Conservation (phyloP, 441 rosid genomes). For the Geranium incanum region DNA sequence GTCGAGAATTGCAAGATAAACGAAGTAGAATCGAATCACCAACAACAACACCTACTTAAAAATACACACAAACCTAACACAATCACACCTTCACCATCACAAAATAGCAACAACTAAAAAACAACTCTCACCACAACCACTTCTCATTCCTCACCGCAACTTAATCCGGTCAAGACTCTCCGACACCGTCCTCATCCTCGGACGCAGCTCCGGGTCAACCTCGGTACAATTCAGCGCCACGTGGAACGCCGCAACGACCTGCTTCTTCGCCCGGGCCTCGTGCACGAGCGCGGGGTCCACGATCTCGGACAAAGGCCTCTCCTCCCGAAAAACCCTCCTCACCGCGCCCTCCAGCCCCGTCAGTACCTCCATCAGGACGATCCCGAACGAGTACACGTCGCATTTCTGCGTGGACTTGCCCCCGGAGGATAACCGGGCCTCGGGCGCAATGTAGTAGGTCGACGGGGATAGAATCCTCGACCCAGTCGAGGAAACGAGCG, state of each 20-base stretch:
- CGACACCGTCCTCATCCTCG: conserved; percentile 4
- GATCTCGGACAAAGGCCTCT: background rate
- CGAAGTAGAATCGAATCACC: too few species aligned
- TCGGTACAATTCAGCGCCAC: background rate
- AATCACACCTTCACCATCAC: too few species aligned
- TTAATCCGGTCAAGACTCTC: background rate
- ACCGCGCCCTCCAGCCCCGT: background rate
- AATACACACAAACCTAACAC: too few species aligned
- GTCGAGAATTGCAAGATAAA: too few species aligned
- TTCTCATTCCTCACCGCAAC: too few species aligned
- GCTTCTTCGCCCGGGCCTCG: background rate
- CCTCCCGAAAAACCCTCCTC: background rate
- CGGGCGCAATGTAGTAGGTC: background rate
- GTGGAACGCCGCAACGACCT: conserved; percentile 1
- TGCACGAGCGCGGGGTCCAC: background rate
- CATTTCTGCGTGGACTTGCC: background rate
- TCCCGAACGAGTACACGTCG: conserved; percentile 1
- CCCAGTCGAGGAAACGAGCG: conserved; percentile 14
- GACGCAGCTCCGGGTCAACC: background rate
- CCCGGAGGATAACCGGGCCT: background rate
- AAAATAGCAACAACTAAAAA: too few species aligned
- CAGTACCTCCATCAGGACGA: background rate
- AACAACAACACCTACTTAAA: too few species aligned
- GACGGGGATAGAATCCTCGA: background rate
- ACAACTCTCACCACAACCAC: too few species aligned